Conservation (phyloP, 176 grass and related monocot genomes). For the Guadua angustifolia region DNA sequence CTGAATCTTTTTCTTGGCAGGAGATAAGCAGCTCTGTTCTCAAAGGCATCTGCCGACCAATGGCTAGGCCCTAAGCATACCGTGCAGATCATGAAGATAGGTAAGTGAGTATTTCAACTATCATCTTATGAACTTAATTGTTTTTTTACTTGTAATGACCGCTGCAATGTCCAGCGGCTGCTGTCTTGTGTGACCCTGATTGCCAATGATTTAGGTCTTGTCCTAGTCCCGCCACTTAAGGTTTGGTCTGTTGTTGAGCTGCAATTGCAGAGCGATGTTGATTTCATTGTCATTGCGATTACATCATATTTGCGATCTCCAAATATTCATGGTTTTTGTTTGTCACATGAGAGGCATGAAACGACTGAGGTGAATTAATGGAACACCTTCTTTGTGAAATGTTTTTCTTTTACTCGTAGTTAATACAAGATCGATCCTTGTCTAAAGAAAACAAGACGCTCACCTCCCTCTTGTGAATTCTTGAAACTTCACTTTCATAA, state of each 20-base stretch:
- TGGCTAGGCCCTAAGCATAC: conserved; percentile 43
- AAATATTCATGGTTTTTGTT: neutral
- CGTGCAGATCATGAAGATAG: conserved; percentile 60
- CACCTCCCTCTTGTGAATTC: neutral
- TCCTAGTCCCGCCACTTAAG: neutral
- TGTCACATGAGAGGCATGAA: neutral
- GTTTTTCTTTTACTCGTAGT: neutral
- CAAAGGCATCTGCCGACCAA: conserved; percentile 32
- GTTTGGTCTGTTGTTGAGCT: conserved; percentile 15
- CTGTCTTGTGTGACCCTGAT: neutral
- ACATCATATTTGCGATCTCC: neutral
- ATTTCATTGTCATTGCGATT: neutral
- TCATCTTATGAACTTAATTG: no score
- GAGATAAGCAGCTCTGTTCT: conserved; percentile 39
- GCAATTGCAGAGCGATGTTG: neutral
- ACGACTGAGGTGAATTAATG: neutral
- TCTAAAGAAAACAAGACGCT: neutral
- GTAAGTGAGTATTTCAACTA: conserved; percentile 17
- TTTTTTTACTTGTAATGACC: neutral
- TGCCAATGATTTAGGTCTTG: neutral
- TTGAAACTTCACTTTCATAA: neutral
- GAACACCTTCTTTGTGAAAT: neutral
- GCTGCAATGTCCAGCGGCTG: neutral
- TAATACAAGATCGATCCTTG: neutral
- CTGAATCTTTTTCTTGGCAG: conserved; percentile 18